Conservation (phyloP, 768 basidiomycete genomes). For the Boletus tylopilopsis region DNA sequence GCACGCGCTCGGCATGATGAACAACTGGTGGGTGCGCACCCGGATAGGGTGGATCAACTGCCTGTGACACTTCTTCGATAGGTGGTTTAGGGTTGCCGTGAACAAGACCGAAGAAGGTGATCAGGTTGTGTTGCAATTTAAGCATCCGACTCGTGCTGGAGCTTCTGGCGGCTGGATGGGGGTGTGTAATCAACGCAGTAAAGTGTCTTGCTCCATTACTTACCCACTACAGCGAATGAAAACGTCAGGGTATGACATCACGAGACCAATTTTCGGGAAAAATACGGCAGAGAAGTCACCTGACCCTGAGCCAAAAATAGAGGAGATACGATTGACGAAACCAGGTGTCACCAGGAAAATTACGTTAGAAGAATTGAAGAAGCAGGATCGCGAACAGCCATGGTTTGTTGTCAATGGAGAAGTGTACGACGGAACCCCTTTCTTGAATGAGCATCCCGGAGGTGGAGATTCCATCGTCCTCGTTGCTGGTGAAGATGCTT, state of each 20-base stretch:
- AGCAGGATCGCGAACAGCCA: constrained; percentile 34
- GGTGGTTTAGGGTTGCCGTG: constrained; percentile 58
- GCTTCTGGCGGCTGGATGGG: constrained; percentile 60
- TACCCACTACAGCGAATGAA: constrained; percentile 39
- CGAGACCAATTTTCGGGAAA: constrained; percentile 37
- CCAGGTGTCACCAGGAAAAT: constrained; percentile 43
- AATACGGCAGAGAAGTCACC: not conserved
- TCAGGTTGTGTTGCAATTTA: constrained; percentile 38
- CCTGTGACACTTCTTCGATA: constrained; percentile 11
- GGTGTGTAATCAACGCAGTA: constrained; percentile 15
- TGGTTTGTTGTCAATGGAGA: constrained; percentile 56
- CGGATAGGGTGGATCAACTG: not conserved
- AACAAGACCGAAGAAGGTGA: constrained; percentile 31
- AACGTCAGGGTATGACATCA: constrained; percentile 39
- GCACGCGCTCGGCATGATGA: constrained; percentile 63
- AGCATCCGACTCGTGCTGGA: constrained; percentile 57
- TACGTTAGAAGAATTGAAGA: constrained; percentile 39
- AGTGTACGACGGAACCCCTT: constrained; percentile 52
- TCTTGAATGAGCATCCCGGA: constrained; percentile 55
- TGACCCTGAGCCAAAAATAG: not conserved
- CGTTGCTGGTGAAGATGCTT: constrained; percentile 56
- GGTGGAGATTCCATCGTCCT: constrained; percentile 52
- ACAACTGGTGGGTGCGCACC: constrained; percentile 33
- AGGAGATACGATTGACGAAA: constrained; percentile 42
- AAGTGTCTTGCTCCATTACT: not conserved